Evolutionary conservation across 2,329 filamentous ascomycete genomes (phyloP).

Genomic region (Grosmannia huntii): DNA sequence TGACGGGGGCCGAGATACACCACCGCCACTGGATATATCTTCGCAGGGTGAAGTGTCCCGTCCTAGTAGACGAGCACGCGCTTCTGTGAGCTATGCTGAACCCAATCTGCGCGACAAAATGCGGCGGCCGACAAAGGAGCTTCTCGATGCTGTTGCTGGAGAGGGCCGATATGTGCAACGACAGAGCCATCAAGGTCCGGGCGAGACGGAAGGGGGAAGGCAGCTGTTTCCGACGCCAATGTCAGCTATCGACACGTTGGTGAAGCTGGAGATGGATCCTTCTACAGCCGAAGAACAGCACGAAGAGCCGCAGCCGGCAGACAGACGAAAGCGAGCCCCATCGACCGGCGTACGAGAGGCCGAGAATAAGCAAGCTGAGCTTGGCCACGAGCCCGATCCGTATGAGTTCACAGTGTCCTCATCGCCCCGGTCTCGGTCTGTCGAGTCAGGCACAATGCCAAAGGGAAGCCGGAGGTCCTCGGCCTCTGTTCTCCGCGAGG

Average conservation of each 20-base stretch:
- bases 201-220: background rate
- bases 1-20: constrained; percentile 34
- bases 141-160: constrained; percentile 61
- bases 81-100: constrained; percentile 67
- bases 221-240: background rate
- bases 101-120: constrained; percentile 74
- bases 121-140: constrained; percentile 64
- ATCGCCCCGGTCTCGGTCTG: constrained; percentile 16
- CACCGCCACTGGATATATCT: constrained; percentile 46
- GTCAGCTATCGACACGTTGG: background rate
- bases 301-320: constrained; percentile 9
- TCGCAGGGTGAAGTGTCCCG: constrained; percentile 44
- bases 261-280: background rate
- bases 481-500: background rate
- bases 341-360: constrained; percentile 8
- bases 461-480: constrained; percentile 6
- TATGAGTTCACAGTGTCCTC: constrained; percentile 43
- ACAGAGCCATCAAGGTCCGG: constrained; percentile 2
- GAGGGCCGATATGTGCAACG: constrained; percentile 38
- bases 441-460: constrained; percentile 6
- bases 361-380: background rate
- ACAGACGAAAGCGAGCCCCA: constrained; percentile 29
- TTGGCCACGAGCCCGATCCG: constrained; percentile 23
- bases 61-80: constrained; percentile 52
- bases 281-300: background rate